Evolutionary conservation across 148 eudicot species (phyloP), one percentile per base, ranked within the genome.

Genomic region (Fallopia convolvulus): DNA sequence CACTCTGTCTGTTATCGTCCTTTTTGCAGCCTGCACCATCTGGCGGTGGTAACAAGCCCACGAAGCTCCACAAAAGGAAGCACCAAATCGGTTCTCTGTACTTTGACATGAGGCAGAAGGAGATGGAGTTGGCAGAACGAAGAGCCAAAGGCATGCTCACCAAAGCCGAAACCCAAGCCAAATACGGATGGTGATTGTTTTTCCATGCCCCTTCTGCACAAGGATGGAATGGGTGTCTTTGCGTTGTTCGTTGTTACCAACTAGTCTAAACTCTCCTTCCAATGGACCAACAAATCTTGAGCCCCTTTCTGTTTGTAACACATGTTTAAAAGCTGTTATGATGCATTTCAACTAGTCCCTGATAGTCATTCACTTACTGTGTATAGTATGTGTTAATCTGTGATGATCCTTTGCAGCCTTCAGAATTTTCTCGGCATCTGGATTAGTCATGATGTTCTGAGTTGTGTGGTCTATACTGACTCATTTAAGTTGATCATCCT

Each of bases 161-260:
- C 17, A 94, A 94, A 85, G 92, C 98, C n/a, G 91, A 94, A 88
- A 92, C 98, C 13, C 98, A 94, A 77, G 98, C 91, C 58, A 84
- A 85, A 74, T 81, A 77, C 42, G 88, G 88, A 52, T 80, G 84
- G 90, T 85, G 81, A 87, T 80, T 44, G 10, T 21, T 6, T 2
- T 2, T 58, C 15, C 47, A 44, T 10, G 1, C 1, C 39, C 39
- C 39, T 33, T 33, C 3, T 8, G 10, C 46, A 6, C 44, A 41
- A 41, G 44, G 44, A 13, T 50, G 18, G 17, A 26, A 14, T 10
- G 15, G 55, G 13, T 17, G 5, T 50, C 55, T 12, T 14, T 50
- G 66, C 30, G 0, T 30, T 58, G 21, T 58, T 2, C 17, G 26
- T 61, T 14, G 56, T 8, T 58, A 21, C 32, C 26, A 58, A 58